Evolutionary conservation across 2,329 filamentous ascomycete genomes (phyloP).

Genomic region (Teratosphaeriaceae sp.): DNA sequence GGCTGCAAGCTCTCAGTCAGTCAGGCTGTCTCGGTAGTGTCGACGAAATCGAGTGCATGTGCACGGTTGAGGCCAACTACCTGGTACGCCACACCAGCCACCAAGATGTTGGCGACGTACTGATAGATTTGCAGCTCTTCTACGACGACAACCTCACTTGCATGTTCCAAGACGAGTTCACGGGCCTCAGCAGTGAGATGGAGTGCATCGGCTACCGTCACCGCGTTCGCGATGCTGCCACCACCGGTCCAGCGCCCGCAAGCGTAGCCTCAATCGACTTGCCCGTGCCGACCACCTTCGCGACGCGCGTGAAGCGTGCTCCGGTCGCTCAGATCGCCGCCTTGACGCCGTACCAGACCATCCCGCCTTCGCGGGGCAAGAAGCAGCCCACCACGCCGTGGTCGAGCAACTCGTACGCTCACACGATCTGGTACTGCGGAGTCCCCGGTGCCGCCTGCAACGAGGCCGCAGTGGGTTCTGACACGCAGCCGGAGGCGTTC

Average conservation of each 20-base stretch:
- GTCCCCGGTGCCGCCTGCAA: conserved; percentile 2
- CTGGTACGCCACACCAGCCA: not conserved
- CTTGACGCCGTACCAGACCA: not conserved
- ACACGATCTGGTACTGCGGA: conserved; percentile 4
- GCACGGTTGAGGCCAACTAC: conserved; percentile 1
- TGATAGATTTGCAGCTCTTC: not conserved
- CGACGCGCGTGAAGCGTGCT: conserved; percentile 1
- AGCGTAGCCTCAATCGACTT: not conserved
- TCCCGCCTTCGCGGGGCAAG: too few species aligned
- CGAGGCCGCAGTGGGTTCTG: not conserved
- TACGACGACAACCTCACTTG: conserved; percentile 1
- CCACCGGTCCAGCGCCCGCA: not conserved
- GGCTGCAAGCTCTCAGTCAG: not conserved
- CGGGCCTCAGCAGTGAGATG: conserved; percentile 1
- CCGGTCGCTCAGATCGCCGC: conserved; percentile 3
- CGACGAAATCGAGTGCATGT: conserved; percentile 2
- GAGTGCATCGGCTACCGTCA: conserved; percentile 2
- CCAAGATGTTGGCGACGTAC: not conserved
- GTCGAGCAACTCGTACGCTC: not conserved
- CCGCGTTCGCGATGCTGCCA: not conserved
- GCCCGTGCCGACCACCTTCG: not conserved
- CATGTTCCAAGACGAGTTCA: not conserved
- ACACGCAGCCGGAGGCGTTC: not conserved
- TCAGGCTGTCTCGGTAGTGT: not conserved
- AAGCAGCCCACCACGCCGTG: not conserved